Percentiles rank a stretch among this genome's conserved stretches.
phyloP scores from a whole-genome alignment of 768 basidiomycete species.

The Rubroboletus pulcherrimus region DNA sequence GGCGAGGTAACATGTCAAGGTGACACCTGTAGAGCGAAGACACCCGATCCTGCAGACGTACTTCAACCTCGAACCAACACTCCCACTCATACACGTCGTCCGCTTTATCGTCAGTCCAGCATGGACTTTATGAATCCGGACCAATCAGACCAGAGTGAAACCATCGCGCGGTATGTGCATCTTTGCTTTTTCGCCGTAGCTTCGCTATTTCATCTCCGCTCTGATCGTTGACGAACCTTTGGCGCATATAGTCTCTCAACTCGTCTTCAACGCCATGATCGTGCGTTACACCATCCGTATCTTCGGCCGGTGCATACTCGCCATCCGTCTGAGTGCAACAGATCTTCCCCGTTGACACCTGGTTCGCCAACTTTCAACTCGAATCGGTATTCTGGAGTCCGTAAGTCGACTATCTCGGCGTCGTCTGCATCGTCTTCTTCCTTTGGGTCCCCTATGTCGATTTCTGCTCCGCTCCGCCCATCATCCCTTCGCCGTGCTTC shows the following conservation, averaged over 20 bases:
- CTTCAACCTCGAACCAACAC: slow-evolving; percentile 48
- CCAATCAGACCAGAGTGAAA: slow-evolving; percentile 42
- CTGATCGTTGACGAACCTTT: slow-evolving; percentile 8
- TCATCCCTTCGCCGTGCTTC: slow-evolving; percentile 41
- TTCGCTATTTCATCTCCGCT: background rate
- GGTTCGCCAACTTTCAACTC: slow-evolving; percentile 63
- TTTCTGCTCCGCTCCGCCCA: slow-evolving; percentile 36
- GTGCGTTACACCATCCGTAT: slow-evolving; percentile 61
- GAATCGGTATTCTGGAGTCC: slow-evolving; percentile 27
- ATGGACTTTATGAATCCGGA: slow-evolving; percentile 76
- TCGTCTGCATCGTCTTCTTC: slow-evolving; percentile 30
- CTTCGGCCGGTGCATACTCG: slow-evolving; percentile 33
- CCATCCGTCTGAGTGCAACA: slow-evolving; percentile 22
- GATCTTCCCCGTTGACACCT: slow-evolving; percentile 47
- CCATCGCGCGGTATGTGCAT: slow-evolving; percentile 58
- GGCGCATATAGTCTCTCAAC: slow-evolving; percentile 51
- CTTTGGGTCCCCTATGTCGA: slow-evolving; percentile 36
- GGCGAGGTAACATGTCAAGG: slow-evolving; percentile 7
- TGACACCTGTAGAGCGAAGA: slow-evolving; percentile 11
- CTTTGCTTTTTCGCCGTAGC: background rate
- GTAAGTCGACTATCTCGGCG: slow-evolving; percentile 30
- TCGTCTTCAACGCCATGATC: slow-evolving; percentile 64
- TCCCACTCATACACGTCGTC: slow-evolving; percentile 44
- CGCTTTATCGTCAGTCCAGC: slow-evolving; percentile 76
- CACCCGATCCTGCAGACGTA: slow-evolving; percentile 36